phyloP scores from a whole-genome alignment of 2,329 filamentous ascomycete genomes.

The Reticulascus tulasneorum region DNA sequence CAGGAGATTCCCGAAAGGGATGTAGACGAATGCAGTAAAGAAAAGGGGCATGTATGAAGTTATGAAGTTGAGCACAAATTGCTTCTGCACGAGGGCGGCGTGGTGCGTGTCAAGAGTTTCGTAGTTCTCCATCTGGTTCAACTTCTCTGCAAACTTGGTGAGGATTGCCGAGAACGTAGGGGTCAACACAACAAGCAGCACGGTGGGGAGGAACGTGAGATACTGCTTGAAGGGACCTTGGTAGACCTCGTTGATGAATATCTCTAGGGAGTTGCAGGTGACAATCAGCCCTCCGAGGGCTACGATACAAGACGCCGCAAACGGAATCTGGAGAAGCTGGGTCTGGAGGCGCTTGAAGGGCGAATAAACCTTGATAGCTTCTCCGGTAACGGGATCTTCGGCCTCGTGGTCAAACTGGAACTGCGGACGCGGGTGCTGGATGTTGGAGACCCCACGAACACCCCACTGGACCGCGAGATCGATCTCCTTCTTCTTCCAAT shows the following conservation, averaged over 20 bases:
- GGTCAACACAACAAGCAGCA: conserved; percentile 77
- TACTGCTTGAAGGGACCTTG: conserved; percentile 82
- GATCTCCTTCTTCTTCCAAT: conserved; percentile 90
- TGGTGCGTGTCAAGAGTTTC: conserved; percentile 80
- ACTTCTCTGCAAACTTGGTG: conserved; percentile 67
- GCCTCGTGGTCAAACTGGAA: conserved; percentile 76
- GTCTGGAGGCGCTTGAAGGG: conserved; percentile 69
- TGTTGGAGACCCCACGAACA: conserved; percentile 75
- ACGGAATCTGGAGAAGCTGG: conserved; percentile 79
- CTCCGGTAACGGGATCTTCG: conserved; percentile 77
- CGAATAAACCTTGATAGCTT: conserved; percentile 72
- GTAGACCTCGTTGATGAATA: conserved; percentile 94
- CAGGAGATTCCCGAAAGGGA: conserved; percentile 81
- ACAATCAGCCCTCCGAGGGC: conserved; percentile 79
- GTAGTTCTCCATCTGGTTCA: conserved; percentile 89
- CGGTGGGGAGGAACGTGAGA: conserved; percentile 80
- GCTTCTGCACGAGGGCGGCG: conserved; percentile 81
- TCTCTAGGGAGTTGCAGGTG: conserved; percentile 85
- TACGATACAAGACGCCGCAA: conserved; percentile 68
- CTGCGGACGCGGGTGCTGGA: conserved; percentile 72
- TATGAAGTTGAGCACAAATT: conserved; percentile 95
- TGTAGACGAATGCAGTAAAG: conserved; percentile 89
- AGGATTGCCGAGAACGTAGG: conserved; percentile 75
- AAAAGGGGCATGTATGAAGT: conserved; percentile 92
- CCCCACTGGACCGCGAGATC: conserved; percentile 87